Evolutionary conservation across 2,329 filamentous ascomycete genomes (phyloP).

Genomic region (Bipolaris cookei): DNA sequence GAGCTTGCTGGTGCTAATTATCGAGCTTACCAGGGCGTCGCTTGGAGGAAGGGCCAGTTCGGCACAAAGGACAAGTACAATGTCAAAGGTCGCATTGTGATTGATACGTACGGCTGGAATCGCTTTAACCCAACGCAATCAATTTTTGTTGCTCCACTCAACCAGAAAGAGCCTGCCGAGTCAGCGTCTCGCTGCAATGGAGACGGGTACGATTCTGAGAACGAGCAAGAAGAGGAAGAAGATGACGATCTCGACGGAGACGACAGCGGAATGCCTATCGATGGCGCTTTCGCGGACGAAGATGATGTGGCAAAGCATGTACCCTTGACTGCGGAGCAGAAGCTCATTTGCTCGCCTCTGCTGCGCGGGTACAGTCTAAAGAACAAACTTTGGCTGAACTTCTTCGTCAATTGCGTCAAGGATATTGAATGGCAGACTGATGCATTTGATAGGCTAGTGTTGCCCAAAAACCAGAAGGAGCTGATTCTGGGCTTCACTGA

Average conservation of each 20-base stretch:
- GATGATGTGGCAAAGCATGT: conserved; percentile 20
- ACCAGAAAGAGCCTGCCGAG: conserved; percentile 33
- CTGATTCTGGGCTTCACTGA: conserved; percentile 69
- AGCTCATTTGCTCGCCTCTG: conserved; percentile 54
- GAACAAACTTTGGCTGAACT: conserved; percentile 37
- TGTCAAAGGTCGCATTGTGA: conserved; percentile 58
- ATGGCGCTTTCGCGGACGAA: conserved; percentile 27
- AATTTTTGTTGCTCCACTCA: conserved; percentile 49
- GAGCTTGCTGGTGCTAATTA: conserved; percentile 58
- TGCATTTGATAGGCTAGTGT: conserved; percentile 53
- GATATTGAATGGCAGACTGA: conserved; percentile 55
- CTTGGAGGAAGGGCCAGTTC: conserved; percentile 46
- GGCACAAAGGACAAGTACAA: conserved; percentile 51
- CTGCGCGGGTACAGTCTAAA: conserved; percentile 42
- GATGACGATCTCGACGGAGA: conserved; percentile 9
- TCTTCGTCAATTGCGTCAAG: conserved; percentile 50
- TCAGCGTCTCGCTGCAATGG: background rate
- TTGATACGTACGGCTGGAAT: conserved; percentile 61
- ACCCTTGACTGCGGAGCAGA: conserved; percentile 28
- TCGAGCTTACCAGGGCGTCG: conserved; percentile 57
- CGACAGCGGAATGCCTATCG: conserved; percentile 23
- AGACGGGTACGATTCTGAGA: conserved; percentile 3
- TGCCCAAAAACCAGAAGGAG: conserved; percentile 32
- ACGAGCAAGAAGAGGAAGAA: conserved; percentile 17
- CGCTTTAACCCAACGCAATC: conserved; percentile 54